Base-by-base conservation (phyloP, 2,329 filamentous ascomycete species). In the Trichoderma endophyticum region DNA sequence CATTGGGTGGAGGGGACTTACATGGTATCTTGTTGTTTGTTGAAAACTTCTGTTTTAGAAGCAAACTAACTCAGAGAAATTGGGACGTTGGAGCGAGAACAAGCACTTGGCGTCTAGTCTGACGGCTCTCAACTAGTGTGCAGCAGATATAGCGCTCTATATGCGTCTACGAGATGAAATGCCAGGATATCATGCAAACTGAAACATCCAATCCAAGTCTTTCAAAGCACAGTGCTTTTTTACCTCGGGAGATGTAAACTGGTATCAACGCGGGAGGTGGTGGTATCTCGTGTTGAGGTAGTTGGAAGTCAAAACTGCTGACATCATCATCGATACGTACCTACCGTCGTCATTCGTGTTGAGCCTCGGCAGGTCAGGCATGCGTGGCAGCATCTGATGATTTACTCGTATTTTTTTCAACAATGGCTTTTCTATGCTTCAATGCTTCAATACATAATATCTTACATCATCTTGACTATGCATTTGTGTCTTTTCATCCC, bases 391-490 rank as follows among this genome's bases (percentile, higher is more conserved):
- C 36, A 48, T 63, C 32, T 34, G 32, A 54, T 21, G 21, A 43
- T 62, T 34, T 26, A 21, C 18, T 48, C 18, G 14, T 7, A 2
- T 24, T 30, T 6, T 26, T 43, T 61, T 36, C 30, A 28, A 32
- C 28, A n/a, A 48, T 60, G 24, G 26, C 32, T 26, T 15, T 15
- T 64, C 60, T 39, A 71, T 59, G 34, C 36, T 51, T 36, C 1
- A 34, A 48, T 43, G 34, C 36, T 51, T 36, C 2, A 34, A 48
- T 56, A 71, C 54, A 63, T 24, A 15, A 51, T 34, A 21, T 72
- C 70, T 72, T 65, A 65, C 71, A 60, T 65, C 57, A 39, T 65
- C 39, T 59, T 51, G 51, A 70, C n/a, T 36, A 43, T 59, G 56
- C 51, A 15, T 36, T 59, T 36, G 48, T 59, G 36, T 48, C 11